These are phyloP conservation scores for Carex parvula DNA, from an alignment of 176 grass and related monocot species.

Conservation along the genomic window DNA sequence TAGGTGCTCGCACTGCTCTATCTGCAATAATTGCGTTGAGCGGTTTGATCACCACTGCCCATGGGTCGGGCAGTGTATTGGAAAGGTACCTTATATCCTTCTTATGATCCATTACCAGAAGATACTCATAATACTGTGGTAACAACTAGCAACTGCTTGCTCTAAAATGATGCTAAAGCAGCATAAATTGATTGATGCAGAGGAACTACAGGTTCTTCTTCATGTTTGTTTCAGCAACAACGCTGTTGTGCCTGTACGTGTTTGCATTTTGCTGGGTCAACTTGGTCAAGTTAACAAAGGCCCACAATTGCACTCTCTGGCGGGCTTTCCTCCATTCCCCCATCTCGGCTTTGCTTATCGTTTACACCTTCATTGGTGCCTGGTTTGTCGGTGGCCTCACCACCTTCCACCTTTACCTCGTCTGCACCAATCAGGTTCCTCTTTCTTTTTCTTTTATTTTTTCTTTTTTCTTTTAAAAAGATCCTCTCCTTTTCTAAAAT, in stretches of 20 bases:
- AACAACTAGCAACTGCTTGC: too few species aligned
- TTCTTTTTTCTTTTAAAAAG: background rate
- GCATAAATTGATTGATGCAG: constrained; percentile 34
- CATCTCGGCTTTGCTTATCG: constrained; percentile 65
- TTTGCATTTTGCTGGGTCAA: constrained; percentile 67
- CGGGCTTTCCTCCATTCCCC: constrained; percentile 52
- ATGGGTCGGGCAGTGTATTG: constrained; percentile 96
- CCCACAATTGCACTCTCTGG: constrained; percentile 27
- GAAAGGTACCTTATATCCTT: constrained; percentile 40
- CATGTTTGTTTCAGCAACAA: constrained; percentile 78
- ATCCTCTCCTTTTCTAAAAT: background rate
- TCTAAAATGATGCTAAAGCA: background rate
- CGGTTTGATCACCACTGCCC: constrained; percentile 95
- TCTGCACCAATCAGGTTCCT: constrained; percentile 83
- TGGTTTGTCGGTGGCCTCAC: constrained; percentile 97
- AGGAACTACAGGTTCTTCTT: constrained; percentile 90
- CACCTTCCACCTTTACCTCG: constrained; percentile 78
- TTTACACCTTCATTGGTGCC: constrained; percentile 70
- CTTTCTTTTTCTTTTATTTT: background rate
- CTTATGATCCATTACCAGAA: background rate
- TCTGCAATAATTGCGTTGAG: constrained; percentile 95
- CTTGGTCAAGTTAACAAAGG: constrained; percentile 37
- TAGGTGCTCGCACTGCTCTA: constrained; percentile 85
- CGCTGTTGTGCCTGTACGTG: constrained; percentile 78
- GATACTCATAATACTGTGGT: background rate